Conservation (phyloP, 2,329 filamentous ascomycete species). For the Cladosporium cucumerinum region DNA sequence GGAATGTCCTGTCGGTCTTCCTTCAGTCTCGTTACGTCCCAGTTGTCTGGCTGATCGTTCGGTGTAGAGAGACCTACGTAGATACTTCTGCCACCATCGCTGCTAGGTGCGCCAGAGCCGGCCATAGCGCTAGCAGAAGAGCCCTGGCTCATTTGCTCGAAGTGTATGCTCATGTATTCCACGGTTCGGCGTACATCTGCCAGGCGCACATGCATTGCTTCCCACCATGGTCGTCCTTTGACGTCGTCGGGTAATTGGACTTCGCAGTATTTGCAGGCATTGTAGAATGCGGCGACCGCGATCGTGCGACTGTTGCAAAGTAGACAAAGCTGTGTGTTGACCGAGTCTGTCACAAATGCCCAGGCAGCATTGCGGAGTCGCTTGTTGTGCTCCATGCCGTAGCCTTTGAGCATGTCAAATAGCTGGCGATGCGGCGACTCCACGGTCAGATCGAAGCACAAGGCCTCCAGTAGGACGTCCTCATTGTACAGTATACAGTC, state of each 20-base stretch:
- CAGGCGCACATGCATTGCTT: conserved; percentile 67
- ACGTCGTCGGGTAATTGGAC: conserved; percentile 72
- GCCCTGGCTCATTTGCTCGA: conserved; percentile 40
- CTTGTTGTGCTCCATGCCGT: conserved; percentile 75
- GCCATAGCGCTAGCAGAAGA: conserved; percentile 23
- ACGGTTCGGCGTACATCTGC: conserved; percentile 69
- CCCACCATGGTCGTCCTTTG: conserved; percentile 82
- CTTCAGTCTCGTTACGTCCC: conserved; percentile 34
- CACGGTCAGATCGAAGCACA: conserved; percentile 91
- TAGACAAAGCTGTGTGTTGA: conserved; percentile 78
- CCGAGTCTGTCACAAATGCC: conserved; percentile 91
- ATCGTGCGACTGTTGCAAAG: conserved; percentile 76
- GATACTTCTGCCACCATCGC: conserved; percentile 41
- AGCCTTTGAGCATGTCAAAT: conserved; percentile 72
- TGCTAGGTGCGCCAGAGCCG: conserved; percentile 25
- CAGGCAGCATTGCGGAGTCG: conserved; percentile 79
- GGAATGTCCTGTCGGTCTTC: conserved; percentile 20
- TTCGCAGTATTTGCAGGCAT: conserved; percentile 71
- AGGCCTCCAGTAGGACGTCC: conserved; percentile 82
- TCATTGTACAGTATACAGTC: conserved; percentile 92
- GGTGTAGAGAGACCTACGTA: conserved; percentile 45
- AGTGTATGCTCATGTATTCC: conserved; percentile 64
- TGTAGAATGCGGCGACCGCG: conserved; percentile 81
- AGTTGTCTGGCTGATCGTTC: conserved; percentile 31
- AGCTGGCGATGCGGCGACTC: conserved; percentile 84